Evolutionary conservation across 2,329 filamentous ascomycete species (phyloP).

Genomic region (Fusarium setosum): DNA sequence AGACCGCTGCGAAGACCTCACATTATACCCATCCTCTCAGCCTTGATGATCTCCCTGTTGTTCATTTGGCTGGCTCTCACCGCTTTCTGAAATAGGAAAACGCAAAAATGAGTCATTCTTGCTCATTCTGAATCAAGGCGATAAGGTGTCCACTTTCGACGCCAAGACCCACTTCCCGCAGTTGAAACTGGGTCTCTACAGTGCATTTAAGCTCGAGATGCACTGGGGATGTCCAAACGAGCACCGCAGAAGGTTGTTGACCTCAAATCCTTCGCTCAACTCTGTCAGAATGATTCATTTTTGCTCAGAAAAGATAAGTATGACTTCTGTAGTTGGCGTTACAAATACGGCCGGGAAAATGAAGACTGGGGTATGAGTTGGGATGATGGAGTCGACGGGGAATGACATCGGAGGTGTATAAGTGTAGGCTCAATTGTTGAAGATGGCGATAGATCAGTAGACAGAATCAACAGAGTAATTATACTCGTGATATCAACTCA

Average conservation of each 20-base stretch:
- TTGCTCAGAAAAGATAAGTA: constrained; percentile 18
- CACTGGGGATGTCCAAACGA: constrained; percentile 2
- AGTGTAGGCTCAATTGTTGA: neutral
- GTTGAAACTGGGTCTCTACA: constrained; percentile 1
- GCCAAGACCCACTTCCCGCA: constrained; percentile 10
- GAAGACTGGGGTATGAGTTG: neutral
- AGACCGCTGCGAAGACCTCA: no score
- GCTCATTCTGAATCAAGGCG: constrained; percentile 40
- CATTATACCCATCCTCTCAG: no score
- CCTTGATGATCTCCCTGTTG: neutral
- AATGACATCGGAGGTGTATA: neutral
- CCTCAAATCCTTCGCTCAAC: no score
- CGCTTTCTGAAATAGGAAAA: constrained; percentile 28
- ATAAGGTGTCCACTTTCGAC: neutral
- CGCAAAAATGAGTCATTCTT: constrained; percentile 48
- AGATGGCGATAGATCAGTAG: neutral
- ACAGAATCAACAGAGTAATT: neutral
- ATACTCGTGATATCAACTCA: neutral
- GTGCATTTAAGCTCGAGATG: neutral
- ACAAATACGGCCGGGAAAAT: neutral
- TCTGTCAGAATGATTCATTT: constrained; percentile 44
- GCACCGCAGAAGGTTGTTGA: no score
- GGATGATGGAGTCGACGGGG: neutral
- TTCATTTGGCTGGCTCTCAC: neutral
- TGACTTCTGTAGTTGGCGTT: neutral